Conservation (phyloP, 768 basidiomycete species). For the Butyriboletus loyo region DNA sequence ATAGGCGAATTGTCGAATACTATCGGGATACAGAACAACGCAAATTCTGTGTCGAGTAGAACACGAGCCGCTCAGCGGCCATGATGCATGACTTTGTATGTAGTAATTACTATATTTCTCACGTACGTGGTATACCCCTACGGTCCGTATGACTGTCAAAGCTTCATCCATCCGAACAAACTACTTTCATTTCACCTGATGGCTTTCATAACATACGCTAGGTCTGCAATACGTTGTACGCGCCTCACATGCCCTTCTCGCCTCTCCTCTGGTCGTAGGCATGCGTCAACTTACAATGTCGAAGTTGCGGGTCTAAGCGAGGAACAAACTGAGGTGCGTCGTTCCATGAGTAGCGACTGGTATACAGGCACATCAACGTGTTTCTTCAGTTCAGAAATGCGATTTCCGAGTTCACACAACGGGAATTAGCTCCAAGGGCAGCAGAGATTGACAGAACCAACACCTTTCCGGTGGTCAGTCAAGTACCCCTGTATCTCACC, state of each 20-base stretch:
- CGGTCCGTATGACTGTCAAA: conserved; percentile 10
- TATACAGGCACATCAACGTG: neutral
- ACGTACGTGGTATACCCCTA: conserved; percentile 19
- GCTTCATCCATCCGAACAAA: neutral
- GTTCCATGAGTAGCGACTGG: neutral
- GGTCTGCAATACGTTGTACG: conserved; percentile 5
- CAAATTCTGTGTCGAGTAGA: conserved; percentile 25
- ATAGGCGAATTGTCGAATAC: conserved; percentile 57
- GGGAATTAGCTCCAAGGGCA: conserved; percentile 82
- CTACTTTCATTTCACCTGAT: neutral
- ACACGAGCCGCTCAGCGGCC: no score
- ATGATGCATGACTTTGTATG: no score
- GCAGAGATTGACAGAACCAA: conserved; percentile 85
- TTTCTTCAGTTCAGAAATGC: conserved; percentile 71
- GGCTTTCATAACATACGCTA: conserved; percentile 14
- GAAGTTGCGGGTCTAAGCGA: conserved; percentile 75
- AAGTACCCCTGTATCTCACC: neutral
- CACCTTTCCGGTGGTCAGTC: conserved; percentile 67
- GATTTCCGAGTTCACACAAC: conserved; percentile 74
- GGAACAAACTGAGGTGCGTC: conserved; percentile 72
- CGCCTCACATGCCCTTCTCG: neutral
- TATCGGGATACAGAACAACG: conserved; percentile 30
- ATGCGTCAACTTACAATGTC: conserved; percentile 60
- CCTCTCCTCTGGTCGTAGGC: conserved; percentile 3
- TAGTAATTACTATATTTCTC: neutral